Evolutionary conservation across 1,139 yeast species (phyloP).

Genomic region (Diutina mesorugosa): DNA sequence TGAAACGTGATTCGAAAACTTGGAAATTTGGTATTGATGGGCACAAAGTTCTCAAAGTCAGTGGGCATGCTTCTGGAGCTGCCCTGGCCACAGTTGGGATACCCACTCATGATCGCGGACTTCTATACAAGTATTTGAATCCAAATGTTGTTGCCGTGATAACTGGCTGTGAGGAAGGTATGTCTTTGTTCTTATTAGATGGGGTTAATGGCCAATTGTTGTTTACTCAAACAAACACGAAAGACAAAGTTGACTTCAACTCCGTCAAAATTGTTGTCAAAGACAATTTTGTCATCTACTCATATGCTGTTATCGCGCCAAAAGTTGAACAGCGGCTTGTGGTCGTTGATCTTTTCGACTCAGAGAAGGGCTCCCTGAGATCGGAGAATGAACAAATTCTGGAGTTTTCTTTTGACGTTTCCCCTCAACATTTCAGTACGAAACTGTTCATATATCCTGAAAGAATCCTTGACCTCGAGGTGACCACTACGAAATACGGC

Average conservation of each 20-base stretch:
- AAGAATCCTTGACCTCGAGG: slow-evolving; percentile 32
- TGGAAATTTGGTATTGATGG: slow-evolving; percentile 17
- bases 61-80: slow-evolving; percentile 22
- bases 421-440: slow-evolving; percentile 16
- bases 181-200: slow-evolving; percentile 41
- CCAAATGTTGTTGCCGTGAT: slow-evolving; percentile 55
- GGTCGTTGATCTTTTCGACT: slow-evolving; percentile 71
- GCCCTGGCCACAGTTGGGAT: slow-evolving; percentile 56
- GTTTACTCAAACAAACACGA: slow-evolving; percentile 29
- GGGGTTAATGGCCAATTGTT: slow-evolving; percentile 57
- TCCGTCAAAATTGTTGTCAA: slow-evolving; percentile 49
- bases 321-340: slow-evolving; percentile 45
- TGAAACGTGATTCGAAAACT: slow-evolving; percentile 8
- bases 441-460: slow-evolving; percentile 56
- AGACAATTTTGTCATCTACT: slow-evolving; percentile 75
- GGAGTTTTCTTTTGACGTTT: slow-evolving; percentile 12
- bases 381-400: background rate
- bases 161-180: slow-evolving; percentile 16
- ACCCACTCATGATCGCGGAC: slow-evolving; percentile 57
- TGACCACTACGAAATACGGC: slow-evolving; percentile 60
- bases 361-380: slow-evolving; percentile 17
- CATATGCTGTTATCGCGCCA: slow-evolving; percentile 44
- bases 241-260: slow-evolving; percentile 11
- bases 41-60: slow-evolving; percentile 11
- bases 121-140: slow-evolving; percentile 72